Conservation (phyloP, 805 yeast genomes). For the Pichia pseudocactophila region DNA sequence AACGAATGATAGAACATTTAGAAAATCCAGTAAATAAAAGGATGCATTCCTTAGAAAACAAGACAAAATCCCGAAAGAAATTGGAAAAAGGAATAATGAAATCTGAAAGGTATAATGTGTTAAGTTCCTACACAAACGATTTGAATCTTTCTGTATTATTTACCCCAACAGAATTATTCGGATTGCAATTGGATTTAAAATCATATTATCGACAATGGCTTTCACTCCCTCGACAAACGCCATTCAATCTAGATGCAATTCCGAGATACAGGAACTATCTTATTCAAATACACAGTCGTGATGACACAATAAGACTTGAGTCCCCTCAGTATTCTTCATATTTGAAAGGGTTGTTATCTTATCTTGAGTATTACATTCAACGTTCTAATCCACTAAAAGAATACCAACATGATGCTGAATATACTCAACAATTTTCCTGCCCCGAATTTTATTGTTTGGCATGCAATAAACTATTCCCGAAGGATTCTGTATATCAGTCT, state of each 20-base stretch:
- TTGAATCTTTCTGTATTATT: conserved; percentile 30
- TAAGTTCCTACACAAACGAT: conserved; percentile 3
- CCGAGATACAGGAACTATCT: conserved; percentile 19
- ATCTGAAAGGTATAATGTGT: conserved; percentile 1
- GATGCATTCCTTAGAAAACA: not conserved
- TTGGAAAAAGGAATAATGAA: conserved; percentile 12
- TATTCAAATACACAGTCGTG: conserved; percentile 6
- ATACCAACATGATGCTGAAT: conserved; percentile 13
- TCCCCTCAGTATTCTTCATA: conserved; percentile 34
- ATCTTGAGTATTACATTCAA: conserved; percentile 40
- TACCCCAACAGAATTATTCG: conserved; percentile 52
- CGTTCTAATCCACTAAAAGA: conserved; percentile 41
- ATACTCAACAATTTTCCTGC: conserved; percentile 20
- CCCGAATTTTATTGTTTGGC: conserved; percentile 35
- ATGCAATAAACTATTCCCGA: conserved; percentile 58
- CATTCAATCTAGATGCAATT: conserved; percentile 4
- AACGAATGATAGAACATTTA: not conserved
- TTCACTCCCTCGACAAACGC: conserved; percentile 28
- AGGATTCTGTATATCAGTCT: conserved; percentile 52
- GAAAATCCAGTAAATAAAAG: not conserved
- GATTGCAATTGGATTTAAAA: conserved; percentile 53
- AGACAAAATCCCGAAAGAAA: conserved; percentile 3
- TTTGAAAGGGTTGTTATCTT: conserved; percentile 35
- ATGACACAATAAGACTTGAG: conserved; percentile 22
- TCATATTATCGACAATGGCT: conserved; percentile 46